A percentile compares a stretch with the other conserved stretches of the same genome.
Evolutionary conservation across 2,329 filamentous ascomycete genomes (phyloP).

Genomic region (Chaetomium strumarium): DNA sequence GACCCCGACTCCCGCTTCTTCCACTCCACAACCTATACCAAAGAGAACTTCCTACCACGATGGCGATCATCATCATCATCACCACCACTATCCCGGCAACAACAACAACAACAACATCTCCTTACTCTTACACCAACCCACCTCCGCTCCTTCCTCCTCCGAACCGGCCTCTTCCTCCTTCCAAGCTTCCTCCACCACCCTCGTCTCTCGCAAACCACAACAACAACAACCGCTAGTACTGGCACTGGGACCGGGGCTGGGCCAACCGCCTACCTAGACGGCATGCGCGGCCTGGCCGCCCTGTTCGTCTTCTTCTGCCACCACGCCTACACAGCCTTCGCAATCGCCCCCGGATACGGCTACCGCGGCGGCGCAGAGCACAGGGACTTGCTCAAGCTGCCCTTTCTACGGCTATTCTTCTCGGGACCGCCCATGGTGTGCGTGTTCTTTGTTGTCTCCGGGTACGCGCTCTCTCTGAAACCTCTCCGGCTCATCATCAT

Average conservation of each 20-base stretch:
- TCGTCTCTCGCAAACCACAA: slow-evolving; percentile 24
- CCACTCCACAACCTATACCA: no score
- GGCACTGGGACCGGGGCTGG: slow-evolving; percentile 26
- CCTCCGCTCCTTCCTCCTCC: no score
- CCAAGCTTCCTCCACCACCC: slow-evolving; percentile 46
- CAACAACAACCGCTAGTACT: neutral
- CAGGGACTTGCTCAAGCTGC: slow-evolving; percentile 45
- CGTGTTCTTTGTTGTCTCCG: slow-evolving; percentile 58
- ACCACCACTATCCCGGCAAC: neutral
- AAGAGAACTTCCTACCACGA: slow-evolving; percentile 28
- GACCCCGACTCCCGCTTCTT: neutral
- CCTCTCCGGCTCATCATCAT: slow-evolving; percentile 44
- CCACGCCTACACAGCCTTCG: slow-evolving; percentile 48
- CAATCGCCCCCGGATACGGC: slow-evolving; percentile 47
- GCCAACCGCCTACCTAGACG: slow-evolving; percentile 53
- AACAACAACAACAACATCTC: no score
- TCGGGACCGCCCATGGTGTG: slow-evolving; percentile 52
- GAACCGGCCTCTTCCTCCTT: slow-evolving; percentile 40
- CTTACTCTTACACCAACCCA: slow-evolving; percentile 21
- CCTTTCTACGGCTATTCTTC: slow-evolving; percentile 48
- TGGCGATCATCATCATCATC: slow-evolving; percentile 18
- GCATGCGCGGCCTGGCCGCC: slow-evolving; percentile 51
- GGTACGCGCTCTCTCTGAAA: slow-evolving; percentile 53
- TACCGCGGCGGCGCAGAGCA: slow-evolving; percentile 38
- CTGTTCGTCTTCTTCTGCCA: slow-evolving; percentile 54